Evolutionary conservation across 495 filamentous ascomycete species (phyloP).

Genomic region (Xylaria longipes): DNA sequence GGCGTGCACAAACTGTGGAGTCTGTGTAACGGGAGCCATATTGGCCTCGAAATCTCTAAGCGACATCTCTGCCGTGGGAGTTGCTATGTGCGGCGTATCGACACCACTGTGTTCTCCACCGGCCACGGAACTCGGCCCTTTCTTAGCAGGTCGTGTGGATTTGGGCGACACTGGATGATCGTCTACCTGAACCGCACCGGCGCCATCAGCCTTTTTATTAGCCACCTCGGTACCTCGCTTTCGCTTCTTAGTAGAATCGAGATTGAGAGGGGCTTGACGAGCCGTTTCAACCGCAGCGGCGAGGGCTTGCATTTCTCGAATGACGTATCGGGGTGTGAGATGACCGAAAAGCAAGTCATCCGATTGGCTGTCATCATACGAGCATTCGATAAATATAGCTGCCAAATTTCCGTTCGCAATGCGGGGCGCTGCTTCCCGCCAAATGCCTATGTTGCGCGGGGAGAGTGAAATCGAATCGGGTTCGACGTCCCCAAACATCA

Average conservation of each 20-base stretch:
- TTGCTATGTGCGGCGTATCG: conserved; percentile 43
- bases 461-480: conserved; percentile 83
- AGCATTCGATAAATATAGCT: conserved; percentile 95
- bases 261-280: conserved; percentile 36
- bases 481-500: conserved; percentile 96
- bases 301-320: conserved; percentile 74
- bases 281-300: conserved; percentile 66
- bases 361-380: conserved; percentile 77
- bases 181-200: conserved; percentile 21
- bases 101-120: conserved; percentile 25
- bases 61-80: conserved; percentile 46
- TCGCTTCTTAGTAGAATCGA: conserved; percentile 48
- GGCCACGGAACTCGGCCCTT: conserved; percentile 18
- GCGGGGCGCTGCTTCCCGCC: conserved; percentile 85
- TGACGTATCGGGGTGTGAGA: conserved; percentile 79
- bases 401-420: conserved; percentile 69
- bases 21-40: background rate
- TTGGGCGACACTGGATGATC: conserved; percentile 51
- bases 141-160: conserved; percentile 37
- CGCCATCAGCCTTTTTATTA: conserved; percentile 20
- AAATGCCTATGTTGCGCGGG: conserved; percentile 80
- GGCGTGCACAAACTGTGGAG: conserved; percentile 30
- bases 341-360: conserved; percentile 86
- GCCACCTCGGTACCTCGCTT: conserved; percentile 42
- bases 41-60: conserved; percentile 41